These are phyloP conservation scores for Penicillium paradoxum DNA, from an alignment of 495 filamentous ascomycete species.

Conservation along the genomic window DNA sequence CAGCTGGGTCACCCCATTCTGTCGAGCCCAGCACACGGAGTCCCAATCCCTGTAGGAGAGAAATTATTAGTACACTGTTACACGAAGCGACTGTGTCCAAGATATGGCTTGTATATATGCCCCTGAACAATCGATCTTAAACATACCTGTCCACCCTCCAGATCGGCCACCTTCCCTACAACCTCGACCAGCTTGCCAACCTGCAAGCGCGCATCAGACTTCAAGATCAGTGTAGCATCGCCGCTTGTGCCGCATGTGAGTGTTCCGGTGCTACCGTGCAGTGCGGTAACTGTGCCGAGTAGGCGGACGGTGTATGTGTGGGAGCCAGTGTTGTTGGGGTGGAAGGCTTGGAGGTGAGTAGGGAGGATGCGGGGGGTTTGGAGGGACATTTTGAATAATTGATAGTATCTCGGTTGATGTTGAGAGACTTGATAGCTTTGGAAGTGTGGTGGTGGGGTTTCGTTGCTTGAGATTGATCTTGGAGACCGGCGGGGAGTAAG, in stretches of 20 bases:
- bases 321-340: slow-evolving; percentile 35
- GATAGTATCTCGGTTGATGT: neutral
- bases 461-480: neutral
- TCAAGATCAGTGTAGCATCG: slow-evolving; percentile 65
- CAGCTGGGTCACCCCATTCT: slow-evolving; percentile 64
- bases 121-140: neutral
- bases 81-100: no score
- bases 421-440: neutral
- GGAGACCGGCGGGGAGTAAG: neutral
- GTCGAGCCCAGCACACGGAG: slow-evolving; percentile 68
- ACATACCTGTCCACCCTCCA: slow-evolving; percentile 39
- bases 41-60: slow-evolving; percentile 51
- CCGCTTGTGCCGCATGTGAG: slow-evolving; percentile 66
- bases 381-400: slow-evolving; percentile 32
- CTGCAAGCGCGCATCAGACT: slow-evolving; percentile 73
- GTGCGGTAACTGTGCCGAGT: slow-evolving; percentile 74
- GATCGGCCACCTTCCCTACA: slow-evolving; percentile 79
- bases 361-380: slow-evolving; percentile 69
- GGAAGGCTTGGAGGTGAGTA: slow-evolving; percentile 61
- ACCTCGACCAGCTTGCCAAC: slow-evolving; percentile 80
- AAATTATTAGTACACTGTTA: neutral
- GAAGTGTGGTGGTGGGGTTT: neutral
- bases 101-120: neutral
- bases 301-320: slow-evolving; percentile 68
- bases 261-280: slow-evolving; percentile 75